Base-by-base conservation (phyloP, 164 flowering plant genomes). In the Umbellularia californica region DNA sequence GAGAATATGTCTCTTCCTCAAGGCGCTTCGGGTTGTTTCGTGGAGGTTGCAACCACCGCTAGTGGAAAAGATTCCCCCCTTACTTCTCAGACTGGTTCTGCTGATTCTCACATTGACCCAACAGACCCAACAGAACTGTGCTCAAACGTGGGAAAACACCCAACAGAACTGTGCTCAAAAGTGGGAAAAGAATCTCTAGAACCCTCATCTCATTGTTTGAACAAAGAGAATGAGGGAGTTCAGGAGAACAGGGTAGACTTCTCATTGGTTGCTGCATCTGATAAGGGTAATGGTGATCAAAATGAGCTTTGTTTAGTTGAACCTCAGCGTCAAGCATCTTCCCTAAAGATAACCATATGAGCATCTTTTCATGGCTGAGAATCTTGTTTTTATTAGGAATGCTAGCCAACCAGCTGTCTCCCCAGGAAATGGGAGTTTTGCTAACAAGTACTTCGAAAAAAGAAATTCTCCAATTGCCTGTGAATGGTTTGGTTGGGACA, bases 391-490 rank as follows among this genome's bases (percentile, higher is more conserved):
- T 60, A 5, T 25, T 51, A 15, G 17, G 62, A 24, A n/a, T 70
- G 60, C 15, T 30, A 52, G 72, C 71, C 47, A 19, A 17, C 19
- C 30, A 27, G 33, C 28, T 11, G 25, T 20, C 2, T 25, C 10
- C 3, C 72, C 60, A 3, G 72, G 22, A 20, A 70, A 70, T 70
- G 62, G 60, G 10, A 70, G 33, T 52, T 70, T 52, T 70, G 17
- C 72, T 63, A 52, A 60, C 72, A 50, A 52, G 58, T n/a, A 10
- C 13, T 12, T 17, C 62, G n/a, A 9, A 23, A 23, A 2, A 15
- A 13, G 52, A 69, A 52, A 17, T 50, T 52, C 24, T 60, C 5
- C 11, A 19, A 23, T 23, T 52, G 72, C 35, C 19, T 70, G 55
- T 23, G 35, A 24, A 22, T 50, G 62, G 72, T 25, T 41, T 47